phyloP scores from a whole-genome alignment of 768 basidiomycete species.

The Termitomyces bulborhizus region DNA sequence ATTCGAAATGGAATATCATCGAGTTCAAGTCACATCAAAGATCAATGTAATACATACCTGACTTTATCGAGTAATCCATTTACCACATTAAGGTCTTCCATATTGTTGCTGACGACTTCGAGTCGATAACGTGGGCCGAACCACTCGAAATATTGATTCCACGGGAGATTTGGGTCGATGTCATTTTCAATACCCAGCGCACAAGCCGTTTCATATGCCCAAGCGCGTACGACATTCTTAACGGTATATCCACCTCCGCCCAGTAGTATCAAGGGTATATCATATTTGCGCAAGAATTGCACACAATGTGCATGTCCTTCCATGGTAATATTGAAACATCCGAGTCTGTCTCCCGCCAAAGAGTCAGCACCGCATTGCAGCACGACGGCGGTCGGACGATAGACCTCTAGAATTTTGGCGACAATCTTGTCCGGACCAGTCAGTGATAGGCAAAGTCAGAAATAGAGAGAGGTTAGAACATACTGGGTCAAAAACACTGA shows the following conservation, averaged over 20 bases:
- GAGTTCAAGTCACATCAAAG: neutral
- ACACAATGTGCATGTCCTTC: constrained; percentile 92
- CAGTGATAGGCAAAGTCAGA: neutral
- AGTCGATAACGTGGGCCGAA: constrained; percentile 93
- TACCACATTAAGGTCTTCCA: constrained; percentile 87
- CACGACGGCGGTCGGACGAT: constrained; percentile 79
- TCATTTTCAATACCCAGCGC: constrained; percentile 81
- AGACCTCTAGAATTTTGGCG: constrained; percentile 80
- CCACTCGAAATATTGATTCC: constrained; percentile 94
- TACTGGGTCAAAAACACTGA: constrained; percentile 89
- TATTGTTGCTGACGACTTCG: constrained; percentile 87
- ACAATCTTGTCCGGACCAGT: constrained; percentile 50
- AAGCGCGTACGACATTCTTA: constrained; percentile 90
- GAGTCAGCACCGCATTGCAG: constrained; percentile 97
- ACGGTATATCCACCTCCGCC: constrained; percentile 98
- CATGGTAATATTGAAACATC: constrained; percentile 95
- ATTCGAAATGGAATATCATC: neutral
- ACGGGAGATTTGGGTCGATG: constrained; percentile 74
- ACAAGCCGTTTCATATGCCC: constrained; percentile 97
- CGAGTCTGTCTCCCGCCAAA: constrained; percentile 89
- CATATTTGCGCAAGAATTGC: constrained; percentile 74
- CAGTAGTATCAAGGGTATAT: constrained; percentile 83
- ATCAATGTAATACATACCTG: constrained; percentile 42
- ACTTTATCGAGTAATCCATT: constrained; percentile 78
- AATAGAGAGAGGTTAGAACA: constrained; percentile 20